A percentile compares a stretch with the other conserved stretches of the same genome.
Conservation (phyloP, 2,329 filamentous ascomycete genomes). For the Alternaria metachromatica region DNA sequence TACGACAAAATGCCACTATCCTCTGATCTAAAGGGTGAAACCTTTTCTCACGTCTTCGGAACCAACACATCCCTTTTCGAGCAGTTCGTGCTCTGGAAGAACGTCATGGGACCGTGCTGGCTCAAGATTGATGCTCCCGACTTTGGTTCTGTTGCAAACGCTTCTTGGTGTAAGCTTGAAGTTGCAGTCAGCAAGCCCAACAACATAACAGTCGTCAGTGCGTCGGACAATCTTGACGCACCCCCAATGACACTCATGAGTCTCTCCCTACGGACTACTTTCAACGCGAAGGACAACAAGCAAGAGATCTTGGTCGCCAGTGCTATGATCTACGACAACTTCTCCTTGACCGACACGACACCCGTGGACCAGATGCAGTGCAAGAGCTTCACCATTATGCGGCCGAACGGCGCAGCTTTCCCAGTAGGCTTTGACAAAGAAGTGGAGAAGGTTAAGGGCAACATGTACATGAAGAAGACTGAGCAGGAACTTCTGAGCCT, state of each 20-base stretch:
- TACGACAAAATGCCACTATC: conserved; percentile 82
- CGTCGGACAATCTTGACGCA: conserved; percentile 80
- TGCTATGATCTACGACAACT: conserved; percentile 89
- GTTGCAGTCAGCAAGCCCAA: conserved; percentile 80
- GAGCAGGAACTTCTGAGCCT: conserved; percentile 86
- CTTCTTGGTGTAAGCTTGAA: conserved; percentile 97
- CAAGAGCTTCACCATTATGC: conserved; percentile 89
- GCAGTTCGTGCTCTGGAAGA: conserved; percentile 98
- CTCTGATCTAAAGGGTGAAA: conserved; percentile 77
- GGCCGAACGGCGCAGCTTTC: conserved; percentile 77
- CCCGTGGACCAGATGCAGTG: conserved; percentile 87
- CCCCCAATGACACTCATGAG: conserved; percentile 97
- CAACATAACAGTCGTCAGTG: conserved; percentile 73
- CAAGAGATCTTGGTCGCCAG: conserved; percentile 94
- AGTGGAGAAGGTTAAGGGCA: conserved; percentile 74
- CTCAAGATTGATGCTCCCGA: conserved; percentile 86
- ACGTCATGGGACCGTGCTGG: conserved; percentile 99
- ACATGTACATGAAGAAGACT: conserved; percentile 80
- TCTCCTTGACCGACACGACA: conserved; percentile 85
- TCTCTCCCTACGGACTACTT: conserved; percentile 82
- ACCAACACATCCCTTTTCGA: conserved; percentile 94
- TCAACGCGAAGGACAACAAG: conserved; percentile 92
- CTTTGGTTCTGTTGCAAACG: conserved; percentile 84
- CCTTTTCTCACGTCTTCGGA: conserved; percentile 93
- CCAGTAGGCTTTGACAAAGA: conserved; percentile 86